Conservation (phyloP, 495 filamentous ascomycete genomes). For the Aspergillus sclerotiicarbonarius region DNA sequence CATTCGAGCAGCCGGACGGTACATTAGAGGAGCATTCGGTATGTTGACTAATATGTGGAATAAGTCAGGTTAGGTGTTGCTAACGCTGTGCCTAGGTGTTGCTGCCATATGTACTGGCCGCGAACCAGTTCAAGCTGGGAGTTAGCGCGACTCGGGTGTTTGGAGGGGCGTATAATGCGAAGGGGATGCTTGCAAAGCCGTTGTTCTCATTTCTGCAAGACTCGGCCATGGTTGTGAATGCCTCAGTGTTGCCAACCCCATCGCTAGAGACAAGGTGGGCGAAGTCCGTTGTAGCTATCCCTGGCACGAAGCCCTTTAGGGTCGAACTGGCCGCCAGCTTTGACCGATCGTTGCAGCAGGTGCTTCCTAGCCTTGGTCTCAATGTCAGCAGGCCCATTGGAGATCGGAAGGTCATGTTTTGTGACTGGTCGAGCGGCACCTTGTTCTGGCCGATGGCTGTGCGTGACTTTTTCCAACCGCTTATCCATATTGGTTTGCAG, state of each 20-base stretch:
- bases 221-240: slow-evolving; percentile 25
- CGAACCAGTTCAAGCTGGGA: slow-evolving; percentile 32
- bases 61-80: slow-evolving; percentile 1
- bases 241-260: slow-evolving; percentile 31
- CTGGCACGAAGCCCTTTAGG: slow-evolving; percentile 35
- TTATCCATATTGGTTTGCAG: slow-evolving; percentile 25
- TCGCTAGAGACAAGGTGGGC: slow-evolving; percentile 28
- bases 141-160: slow-evolving; percentile 31
- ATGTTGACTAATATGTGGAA: slow-evolving; percentile 2
- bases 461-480: slow-evolving; percentile 22
- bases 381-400: slow-evolving; percentile 32
- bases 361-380: slow-evolving; percentile 30
- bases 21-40: slow-evolving; percentile 25
- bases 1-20: slow-evolving; percentile 28
- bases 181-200: slow-evolving; percentile 29
- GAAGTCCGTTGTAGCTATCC: slow-evolving; percentile 30
- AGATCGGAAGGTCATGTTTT: slow-evolving; percentile 29
- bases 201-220: slow-evolving; percentile 33
- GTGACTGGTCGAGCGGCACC: slow-evolving; percentile 38
- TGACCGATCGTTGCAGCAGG: slow-evolving; percentile 24
- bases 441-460: slow-evolving; percentile 31
- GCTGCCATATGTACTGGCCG: slow-evolving; percentile 28
- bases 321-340: slow-evolving; percentile 30
- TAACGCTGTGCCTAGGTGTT: slow-evolving; percentile 25
- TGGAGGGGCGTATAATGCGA: slow-evolving; percentile 24